Base-by-base conservation (phyloP, 192 early-diverging fungal genomes). In the Linnemannia hyalina region DNA sequence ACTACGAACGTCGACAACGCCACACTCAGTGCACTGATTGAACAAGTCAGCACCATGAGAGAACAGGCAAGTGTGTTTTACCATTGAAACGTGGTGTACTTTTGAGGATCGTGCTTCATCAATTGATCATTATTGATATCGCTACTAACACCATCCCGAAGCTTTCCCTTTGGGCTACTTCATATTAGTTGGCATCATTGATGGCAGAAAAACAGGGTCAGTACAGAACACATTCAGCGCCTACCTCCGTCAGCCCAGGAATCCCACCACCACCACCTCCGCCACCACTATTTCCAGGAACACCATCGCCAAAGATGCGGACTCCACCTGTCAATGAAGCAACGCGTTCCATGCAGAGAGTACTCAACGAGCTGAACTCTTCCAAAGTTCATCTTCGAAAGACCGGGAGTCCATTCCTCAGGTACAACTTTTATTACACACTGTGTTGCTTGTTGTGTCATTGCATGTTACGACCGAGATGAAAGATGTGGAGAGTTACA, bases 371-470 rank as follows among this genome's bases (percentile, higher is more conserved):
- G 32, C 20, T 85, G 57, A 80, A 74, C 46, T 73, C 77, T 22
- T 78, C 76, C 8, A 85, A 78, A n/a, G 54, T 85, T 41, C 73
- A 75, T 46, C 74, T 85, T 52, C 70, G 82, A 32, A 85, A 85
- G 57, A 85, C 82, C 11, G 82, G 77, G 6, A 85, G 82, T 29
- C 82, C 82, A 5, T 85, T 76, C 49, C 38, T 85, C 9, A 85
- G 77, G 82, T 85, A 80, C 23, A 22, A 0, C 1, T 6, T 4
- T 13, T 26, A 44, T 23, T 42, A 29, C 2, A 8, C 29, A 29
- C 23, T 42, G 1, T 29, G n/a, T 23, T 35, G 29, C 8, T 20
- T 38, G 29, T 47, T n/a, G 13, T 38, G 5, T 1, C 32, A 18
- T 36, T 20, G 29, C 5, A 8, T 4, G 8, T 46, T 16, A 46